phyloP scores from a whole-genome alignment of 345 rosid genomes.

The Sapria himalayana region DNA sequence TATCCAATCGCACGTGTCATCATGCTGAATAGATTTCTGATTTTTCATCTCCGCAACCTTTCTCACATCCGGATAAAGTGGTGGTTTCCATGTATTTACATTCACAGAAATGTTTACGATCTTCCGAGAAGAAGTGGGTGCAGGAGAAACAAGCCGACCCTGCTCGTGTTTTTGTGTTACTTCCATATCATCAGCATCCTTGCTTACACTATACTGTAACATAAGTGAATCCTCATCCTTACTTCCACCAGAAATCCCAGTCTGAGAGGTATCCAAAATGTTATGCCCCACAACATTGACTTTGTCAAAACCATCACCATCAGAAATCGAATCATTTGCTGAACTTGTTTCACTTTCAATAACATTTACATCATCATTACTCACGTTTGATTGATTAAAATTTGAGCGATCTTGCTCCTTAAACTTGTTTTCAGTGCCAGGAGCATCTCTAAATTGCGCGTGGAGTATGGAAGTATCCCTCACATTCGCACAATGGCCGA shows the following conservation, averaged over 20 bases:
- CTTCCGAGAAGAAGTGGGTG: constrained; percentile 21
- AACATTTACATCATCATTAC: constrained; percentile 15
- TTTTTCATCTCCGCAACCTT: constrained; percentile 18
- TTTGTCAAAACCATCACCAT: constrained; percentile 29
- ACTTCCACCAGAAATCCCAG: constrained; percentile 19
- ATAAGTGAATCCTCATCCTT: constrained; percentile 19
- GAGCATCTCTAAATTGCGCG: constrained; percentile 15
- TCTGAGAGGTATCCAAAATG: constrained; percentile 12
- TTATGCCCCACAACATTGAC: constrained; percentile 11
- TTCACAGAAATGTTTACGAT: constrained; percentile 22
- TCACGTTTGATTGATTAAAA: constrained; percentile 21
- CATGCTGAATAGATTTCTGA: constrained; percentile 20
- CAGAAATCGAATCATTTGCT: constrained; percentile 21
- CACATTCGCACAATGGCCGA: constrained; percentile 29
- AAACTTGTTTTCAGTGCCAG: constrained; percentile 15
- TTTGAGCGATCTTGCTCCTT: constrained; percentile 10
- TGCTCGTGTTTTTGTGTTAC: constrained; percentile 12
- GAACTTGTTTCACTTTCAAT: constrained; percentile 22
- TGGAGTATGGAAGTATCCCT: constrained; percentile 15
- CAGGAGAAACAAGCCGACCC: constrained; percentile 16
- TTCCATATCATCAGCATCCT: constrained; percentile 18
- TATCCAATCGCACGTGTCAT: constrained; percentile 15
- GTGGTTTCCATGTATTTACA: constrained; percentile 31
- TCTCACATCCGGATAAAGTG: constrained; percentile 23
- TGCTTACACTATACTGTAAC: constrained; percentile 20